phyloP scores from a whole-genome alignment of 768 basidiomycete species.

The Heimioporus sp. region DNA sequence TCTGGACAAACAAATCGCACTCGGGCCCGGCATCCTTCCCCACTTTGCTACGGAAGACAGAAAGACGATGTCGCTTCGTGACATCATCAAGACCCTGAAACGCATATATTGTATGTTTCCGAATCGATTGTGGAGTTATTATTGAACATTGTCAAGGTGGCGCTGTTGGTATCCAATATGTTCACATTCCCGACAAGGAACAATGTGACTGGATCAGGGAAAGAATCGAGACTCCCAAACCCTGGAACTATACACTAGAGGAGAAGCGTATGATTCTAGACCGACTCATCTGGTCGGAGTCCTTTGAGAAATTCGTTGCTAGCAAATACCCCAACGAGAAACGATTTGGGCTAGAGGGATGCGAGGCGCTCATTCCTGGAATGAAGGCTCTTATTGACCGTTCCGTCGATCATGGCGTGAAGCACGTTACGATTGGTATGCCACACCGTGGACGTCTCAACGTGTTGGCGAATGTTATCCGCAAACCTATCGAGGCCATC shows the following conservation, averaged over 20 bases:
- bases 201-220: conserved; percentile 99
- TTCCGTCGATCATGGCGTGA: conserved; percentile 94
- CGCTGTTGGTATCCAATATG: conserved; percentile 85
- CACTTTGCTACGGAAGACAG: conserved; percentile 87
- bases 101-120: conserved; percentile 85
- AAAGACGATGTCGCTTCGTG: conserved; percentile 84
- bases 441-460: conserved; percentile 98
- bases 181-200: conserved; percentile 97
- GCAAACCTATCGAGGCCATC: conserved; percentile 97
- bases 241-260: conserved; percentile 97
- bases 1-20: conserved; percentile 89
- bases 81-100: conserved; percentile 88
- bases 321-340: conserved; percentile 99
- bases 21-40: conserved; percentile 95
- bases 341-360: conserved; percentile 97
- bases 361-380: conserved; percentile 95
- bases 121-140: not conserved
- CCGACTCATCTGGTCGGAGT: conserved; percentile 99
- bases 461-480: conserved; percentile 96
- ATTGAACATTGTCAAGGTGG: conserved; percentile 52
- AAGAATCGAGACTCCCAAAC: conserved; percentile 91
- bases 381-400: conserved; percentile 99
- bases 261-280: conserved; percentile 99
- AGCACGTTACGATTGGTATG: conserved; percentile 98
- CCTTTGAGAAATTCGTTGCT: conserved; percentile 97